A percentile compares a stretch with the other conserved stretches of the same genome.
Evolutionary conservation across 2,329 filamentous ascomycete species (phyloP).

Genomic region (Botrytis tulipae): DNA sequence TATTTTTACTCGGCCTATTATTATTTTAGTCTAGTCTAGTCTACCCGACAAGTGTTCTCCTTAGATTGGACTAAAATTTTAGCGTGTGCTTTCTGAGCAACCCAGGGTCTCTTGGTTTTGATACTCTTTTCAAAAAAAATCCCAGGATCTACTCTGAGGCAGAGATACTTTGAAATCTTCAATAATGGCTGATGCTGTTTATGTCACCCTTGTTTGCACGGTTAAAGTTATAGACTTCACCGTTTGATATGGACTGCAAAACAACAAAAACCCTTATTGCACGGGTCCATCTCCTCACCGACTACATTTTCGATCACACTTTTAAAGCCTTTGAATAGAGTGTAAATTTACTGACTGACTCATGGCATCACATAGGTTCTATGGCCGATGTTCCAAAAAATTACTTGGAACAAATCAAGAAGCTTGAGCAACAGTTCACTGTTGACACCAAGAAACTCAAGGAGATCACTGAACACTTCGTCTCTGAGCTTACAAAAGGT

Average conservation of each 20-base stretch:
- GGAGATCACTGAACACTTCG: conserved; percentile 85
- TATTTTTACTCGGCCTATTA: not conserved
- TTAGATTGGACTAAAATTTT: conserved; percentile 8
- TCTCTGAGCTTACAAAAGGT: conserved; percentile 85
- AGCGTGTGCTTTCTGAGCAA: not conserved
- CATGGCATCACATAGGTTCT: conserved; percentile 58
- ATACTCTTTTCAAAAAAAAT: not conserved
- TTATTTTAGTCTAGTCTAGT: not conserved
- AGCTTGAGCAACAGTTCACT: conserved; percentile 80
- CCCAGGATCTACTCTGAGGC: not conserved
- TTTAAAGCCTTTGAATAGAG: not conserved
- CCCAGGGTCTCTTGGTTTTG: not conserved
- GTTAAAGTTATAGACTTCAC: not conserved
- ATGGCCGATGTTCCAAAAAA: conserved; percentile 88
- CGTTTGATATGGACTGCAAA: not conserved
- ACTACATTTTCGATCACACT: not conserved
- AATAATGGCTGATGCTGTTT: not conserved
- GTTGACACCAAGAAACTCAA: conserved; percentile 79
- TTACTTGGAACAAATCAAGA: conserved; percentile 75
- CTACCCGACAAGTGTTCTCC: not conserved
- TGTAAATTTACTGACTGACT: conserved; percentile 28
- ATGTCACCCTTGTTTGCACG: not conserved
- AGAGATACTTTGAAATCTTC: not conserved
- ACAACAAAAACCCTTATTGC: not conserved
- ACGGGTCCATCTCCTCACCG: not conserved